Conservation (phyloP, 2,329 filamentous ascomycete genomes). For the Cryphonectria carpinicola region DNA sequence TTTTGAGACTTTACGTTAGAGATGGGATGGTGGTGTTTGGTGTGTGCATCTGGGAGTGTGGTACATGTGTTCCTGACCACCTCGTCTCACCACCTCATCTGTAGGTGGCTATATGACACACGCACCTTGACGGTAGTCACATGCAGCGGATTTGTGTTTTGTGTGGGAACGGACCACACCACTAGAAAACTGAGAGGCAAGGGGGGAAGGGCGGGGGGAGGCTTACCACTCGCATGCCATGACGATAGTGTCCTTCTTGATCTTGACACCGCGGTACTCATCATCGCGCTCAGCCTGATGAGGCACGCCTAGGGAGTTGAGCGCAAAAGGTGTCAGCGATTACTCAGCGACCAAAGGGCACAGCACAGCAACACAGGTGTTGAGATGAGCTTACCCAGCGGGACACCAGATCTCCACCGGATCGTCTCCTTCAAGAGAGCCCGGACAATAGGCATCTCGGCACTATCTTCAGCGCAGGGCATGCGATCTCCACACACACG, state of each 20-base stretch:
- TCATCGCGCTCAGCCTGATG: constrained; percentile 53
- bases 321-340: background rate
- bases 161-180: background rate
- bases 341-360: background rate
- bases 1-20: background rate
- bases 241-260: constrained; percentile 53
- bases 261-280: constrained; percentile 50
- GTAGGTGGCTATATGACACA: background rate
- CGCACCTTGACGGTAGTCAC: background rate
- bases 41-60: background rate
- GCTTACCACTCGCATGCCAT: constrained; percentile 55
- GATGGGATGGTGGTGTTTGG: background rate
- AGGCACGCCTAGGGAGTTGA: constrained; percentile 46
- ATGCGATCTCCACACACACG: constrained; percentile 57
- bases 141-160: background rate
- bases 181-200: background rate
- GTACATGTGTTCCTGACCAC: constrained; percentile 2
- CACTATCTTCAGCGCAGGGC: constrained; percentile 54
- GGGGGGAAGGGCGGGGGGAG: background rate
- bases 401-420: constrained; percentile 61
- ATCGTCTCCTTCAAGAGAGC: constrained; percentile 62
- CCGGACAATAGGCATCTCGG: constrained; percentile 55
- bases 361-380: background rate
- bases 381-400: constrained; percentile 45
- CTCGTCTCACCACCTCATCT: background rate